Conservation (phyloP, 139 green algal genomes). For the Tetradesmus lagerheimii region DNA sequence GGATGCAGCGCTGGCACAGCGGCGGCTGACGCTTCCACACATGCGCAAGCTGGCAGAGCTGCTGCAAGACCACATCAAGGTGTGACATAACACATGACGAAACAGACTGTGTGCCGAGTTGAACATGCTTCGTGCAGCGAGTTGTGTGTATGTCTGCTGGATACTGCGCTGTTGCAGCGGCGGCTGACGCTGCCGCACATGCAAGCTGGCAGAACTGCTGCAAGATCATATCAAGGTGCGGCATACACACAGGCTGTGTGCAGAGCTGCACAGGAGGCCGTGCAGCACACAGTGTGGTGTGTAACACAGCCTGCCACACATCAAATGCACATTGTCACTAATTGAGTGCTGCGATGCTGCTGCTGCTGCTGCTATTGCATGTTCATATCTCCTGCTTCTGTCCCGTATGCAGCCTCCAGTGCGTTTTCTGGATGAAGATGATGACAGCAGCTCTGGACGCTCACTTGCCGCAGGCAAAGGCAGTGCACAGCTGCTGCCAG, state of each 20-base stretch:
- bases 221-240: conserved; percentile 8
- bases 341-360: not conserved
- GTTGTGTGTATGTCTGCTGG: too few species aligned
- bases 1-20: conserved; percentile 67
- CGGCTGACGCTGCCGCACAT: too few species aligned
- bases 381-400: not conserved
- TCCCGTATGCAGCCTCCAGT: not conserved
- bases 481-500: not conserved
- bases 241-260: not conserved
- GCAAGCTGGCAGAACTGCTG: conserved; percentile 36
- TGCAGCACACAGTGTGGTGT: too few species aligned
- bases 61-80: conserved; percentile 18
- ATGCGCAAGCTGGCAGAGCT: conserved; percentile 33
- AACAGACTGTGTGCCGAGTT: too few species aligned
- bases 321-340: too few species aligned
- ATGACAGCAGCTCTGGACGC: not conserved
- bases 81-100: too few species aligned
- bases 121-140: too few species aligned
- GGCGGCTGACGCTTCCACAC: conserved; percentile 18
- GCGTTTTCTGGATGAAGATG: conserved; percentile 19
- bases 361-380: not conserved
- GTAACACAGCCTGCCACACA: too few species aligned
- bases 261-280: not conserved
- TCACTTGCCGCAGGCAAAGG: not conserved
- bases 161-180: conserved; percentile 61